Evolutionary conservation across 306 rosid genomes (phyloP).

Genomic region (Glycine tomentella): DNA sequence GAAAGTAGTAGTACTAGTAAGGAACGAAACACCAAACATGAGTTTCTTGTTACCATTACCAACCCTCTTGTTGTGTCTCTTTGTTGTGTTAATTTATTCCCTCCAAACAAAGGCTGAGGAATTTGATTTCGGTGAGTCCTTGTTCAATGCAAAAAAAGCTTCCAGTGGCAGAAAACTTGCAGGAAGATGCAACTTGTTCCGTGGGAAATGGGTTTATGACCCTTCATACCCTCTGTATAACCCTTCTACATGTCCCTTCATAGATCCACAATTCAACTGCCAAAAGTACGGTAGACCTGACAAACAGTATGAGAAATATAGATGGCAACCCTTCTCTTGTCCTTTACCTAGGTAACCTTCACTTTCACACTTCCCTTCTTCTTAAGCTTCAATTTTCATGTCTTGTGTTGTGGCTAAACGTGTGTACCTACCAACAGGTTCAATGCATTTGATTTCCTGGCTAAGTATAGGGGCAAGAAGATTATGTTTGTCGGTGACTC

Average conservation of each 20-base stretch:
- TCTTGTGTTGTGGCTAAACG: not conserved
- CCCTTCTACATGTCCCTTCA: slow-evolving; percentile 79
- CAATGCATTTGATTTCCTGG: slow-evolving; percentile 69
- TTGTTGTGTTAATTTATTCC: slow-evolving; percentile 45
- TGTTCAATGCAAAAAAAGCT: slow-evolving; percentile 24
- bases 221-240: slow-evolving; percentile 79
- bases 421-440: slow-evolving; percentile 57
- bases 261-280: slow-evolving; percentile 93
- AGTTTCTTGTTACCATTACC: slow-evolving; percentile 55
- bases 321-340: slow-evolving; percentile 90
- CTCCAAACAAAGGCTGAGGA: slow-evolving; percentile 61
- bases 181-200: slow-evolving; percentile 68
- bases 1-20: not conserved
- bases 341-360: slow-evolving; percentile 74
- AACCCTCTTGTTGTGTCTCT: slow-evolving; percentile 35
- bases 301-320: slow-evolving; percentile 67
- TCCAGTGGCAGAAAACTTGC: slow-evolving; percentile 57
- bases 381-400: not conserved
- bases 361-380: not conserved
- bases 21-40: slow-evolving; percentile 74
- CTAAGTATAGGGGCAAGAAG: slow-evolving; percentile 85
- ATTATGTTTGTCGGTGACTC: slow-evolving; percentile 98
- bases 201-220: slow-evolving; percentile 84
- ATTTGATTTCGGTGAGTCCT: not conserved
- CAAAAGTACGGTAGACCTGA: slow-evolving; percentile 89